Percentiles rank a stretch among this genome's conserved stretches.
Conservation (phyloP, 2,329 filamentous ascomycete genomes). For the Lachnellula occidentalis region DNA sequence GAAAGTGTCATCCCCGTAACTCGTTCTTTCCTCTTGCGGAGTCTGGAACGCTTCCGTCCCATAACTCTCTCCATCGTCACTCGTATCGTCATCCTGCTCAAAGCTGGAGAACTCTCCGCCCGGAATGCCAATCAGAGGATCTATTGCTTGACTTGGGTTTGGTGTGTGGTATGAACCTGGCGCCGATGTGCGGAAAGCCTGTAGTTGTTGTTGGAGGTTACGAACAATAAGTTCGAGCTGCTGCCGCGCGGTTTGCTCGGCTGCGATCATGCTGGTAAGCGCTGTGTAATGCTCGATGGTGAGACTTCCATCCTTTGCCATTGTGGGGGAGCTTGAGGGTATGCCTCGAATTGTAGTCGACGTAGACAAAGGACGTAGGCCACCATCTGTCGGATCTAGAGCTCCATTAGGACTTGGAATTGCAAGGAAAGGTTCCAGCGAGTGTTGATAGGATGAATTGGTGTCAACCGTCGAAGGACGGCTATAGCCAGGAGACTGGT, state of each 20-base stretch:
- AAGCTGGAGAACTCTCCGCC: constrained; percentile 23
- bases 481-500: constrained; percentile 20
- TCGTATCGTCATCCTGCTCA: constrained; percentile 25
- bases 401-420: constrained; percentile 5
- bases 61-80: constrained; percentile 26
- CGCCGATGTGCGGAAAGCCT: constrained; percentile 2
- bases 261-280: constrained; percentile 48
- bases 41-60: constrained; percentile 48
- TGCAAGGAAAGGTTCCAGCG: constrained; percentile 17
- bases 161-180: constrained; percentile 14
- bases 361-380: constrained; percentile 27
- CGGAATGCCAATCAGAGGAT: constrained; percentile 1
- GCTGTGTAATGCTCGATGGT: constrained; percentile 44
- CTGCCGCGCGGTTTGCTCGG: constrained; percentile 51
- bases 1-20: constrained; percentile 38
- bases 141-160: constrained; percentile 2
- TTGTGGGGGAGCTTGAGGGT: constrained; percentile 25
- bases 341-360: constrained; percentile 29
- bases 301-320: constrained; percentile 24
- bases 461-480: constrained; percentile 26
- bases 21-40: constrained; percentile 41
- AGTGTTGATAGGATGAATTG: constrained; percentile 20
- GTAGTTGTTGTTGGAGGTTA: constrained; percentile 36
- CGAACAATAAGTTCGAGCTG: constrained; percentile 52
- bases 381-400: constrained; percentile 7